Conservation (phyloP, 2,329 filamentous ascomycete species). For the Fusarium pilosicola region DNA sequence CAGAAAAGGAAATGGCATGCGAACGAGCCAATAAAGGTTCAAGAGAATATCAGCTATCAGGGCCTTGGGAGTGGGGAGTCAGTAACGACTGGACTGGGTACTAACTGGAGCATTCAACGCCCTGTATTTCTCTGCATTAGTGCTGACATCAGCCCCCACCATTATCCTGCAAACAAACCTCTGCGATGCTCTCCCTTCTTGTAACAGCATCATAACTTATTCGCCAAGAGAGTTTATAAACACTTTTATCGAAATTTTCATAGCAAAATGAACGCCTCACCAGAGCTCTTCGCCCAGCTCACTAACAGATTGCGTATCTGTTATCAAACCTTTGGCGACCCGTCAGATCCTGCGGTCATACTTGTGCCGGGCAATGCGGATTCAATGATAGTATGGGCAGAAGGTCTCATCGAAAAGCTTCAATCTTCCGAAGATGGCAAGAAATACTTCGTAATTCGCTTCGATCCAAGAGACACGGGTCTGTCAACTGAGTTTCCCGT, state of each 20-base stretch:
- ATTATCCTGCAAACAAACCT: not conserved
- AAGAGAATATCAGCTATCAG: not conserved
- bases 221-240: not conserved
- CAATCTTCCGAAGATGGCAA: slow-evolving; percentile 13
- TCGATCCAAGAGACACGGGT: slow-evolving; percentile 41
- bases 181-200: not conserved
- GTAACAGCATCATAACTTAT: not conserved
- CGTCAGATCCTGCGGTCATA: slow-evolving; percentile 40
- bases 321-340: slow-evolving; percentile 44
- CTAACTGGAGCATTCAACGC: not conserved
- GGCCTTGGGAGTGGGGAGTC: not conserved
- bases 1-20: not conserved
- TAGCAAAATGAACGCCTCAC: slow-evolving; percentile 19
- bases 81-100: no score
- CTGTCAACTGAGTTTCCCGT: slow-evolving; percentile 40
- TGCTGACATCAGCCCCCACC: slow-evolving; percentile 1
- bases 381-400: slow-evolving; percentile 43
- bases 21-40: not conserved
- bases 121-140: not conserved
- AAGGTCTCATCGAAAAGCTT: slow-evolving; percentile 33
- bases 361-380: slow-evolving; percentile 35
- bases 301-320: slow-evolving; percentile 43
- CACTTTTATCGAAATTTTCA: no score
- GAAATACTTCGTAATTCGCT: slow-evolving; percentile 37
- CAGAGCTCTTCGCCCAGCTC: slow-evolving; percentile 42